Percentiles rank a stretch among this genome's conserved stretches.
These are phyloP conservation scores for Areca catechu DNA, from an alignment of 176 grass and related monocot species.

Conservation along the genomic window DNA sequence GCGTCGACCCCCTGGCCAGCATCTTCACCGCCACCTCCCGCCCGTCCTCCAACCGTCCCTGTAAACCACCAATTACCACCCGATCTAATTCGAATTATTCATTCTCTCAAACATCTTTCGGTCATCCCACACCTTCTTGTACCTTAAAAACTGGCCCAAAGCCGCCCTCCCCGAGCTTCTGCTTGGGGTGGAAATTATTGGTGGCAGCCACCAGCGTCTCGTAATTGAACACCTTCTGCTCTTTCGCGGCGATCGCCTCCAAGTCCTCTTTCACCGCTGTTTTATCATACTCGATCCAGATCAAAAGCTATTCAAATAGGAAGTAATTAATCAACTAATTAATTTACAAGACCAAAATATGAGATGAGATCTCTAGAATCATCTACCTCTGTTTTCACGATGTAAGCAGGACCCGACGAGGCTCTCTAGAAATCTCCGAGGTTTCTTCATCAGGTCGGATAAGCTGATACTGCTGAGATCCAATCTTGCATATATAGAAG, in stretches of 20 bases:
- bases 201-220: slow-evolving; percentile 55
- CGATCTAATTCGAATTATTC: background rate
- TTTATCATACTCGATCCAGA: too few species aligned
- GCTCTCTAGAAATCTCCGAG: slow-evolving; percentile 31
- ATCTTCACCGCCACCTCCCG: slow-evolving; percentile 86
- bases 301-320: background rate
- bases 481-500: too few species aligned
- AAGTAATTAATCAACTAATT: too few species aligned
- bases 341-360: background rate
- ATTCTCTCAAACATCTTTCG: background rate
- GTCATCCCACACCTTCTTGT: background rate
- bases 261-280: slow-evolving; percentile 31
- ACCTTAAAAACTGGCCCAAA: slow-evolving; percentile 81
- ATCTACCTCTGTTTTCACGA: background rate
- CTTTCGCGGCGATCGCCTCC: slow-evolving; percentile 64
- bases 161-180: slow-evolving; percentile 80
- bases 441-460: slow-evolving; percentile 21
- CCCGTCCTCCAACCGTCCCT: slow-evolving; percentile 53
- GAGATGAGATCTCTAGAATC: background rate
- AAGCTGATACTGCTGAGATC: background rate
- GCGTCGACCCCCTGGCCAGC: slow-evolving; percentile 47
- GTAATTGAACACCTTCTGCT: slow-evolving; percentile 56
- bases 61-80: background rate
- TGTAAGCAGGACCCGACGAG: slow-evolving; percentile 31
- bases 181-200: slow-evolving; percentile 30